These are phyloP conservation scores for Codiaeum variegatum DNA, from an alignment of 441 rosid species.

Conservation along the genomic window DNA sequence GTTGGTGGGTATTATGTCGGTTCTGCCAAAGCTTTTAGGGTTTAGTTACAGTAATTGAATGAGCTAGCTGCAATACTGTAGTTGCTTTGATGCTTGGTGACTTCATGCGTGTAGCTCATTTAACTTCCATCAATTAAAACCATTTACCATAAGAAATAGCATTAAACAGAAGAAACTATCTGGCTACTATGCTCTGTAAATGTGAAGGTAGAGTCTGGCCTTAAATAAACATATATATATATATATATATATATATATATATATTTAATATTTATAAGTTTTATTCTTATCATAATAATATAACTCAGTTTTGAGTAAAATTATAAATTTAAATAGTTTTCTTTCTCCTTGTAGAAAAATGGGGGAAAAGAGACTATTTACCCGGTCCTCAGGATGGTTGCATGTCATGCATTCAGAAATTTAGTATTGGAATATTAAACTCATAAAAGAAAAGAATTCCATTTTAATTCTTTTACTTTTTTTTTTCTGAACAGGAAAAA, in stretches of 20 bases:
- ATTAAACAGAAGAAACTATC: too few species aligned
- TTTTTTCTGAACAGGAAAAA: not conserved
- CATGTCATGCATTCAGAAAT: not conserved
- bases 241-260: too few species aligned
- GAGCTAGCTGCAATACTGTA: not conserved
- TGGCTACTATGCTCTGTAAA: not conserved
- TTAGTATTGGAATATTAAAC: not conserved
- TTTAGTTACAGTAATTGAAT: slow-evolving; percentile 6
- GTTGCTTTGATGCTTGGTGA: not conserved
- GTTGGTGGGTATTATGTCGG: slow-evolving; percentile 30
- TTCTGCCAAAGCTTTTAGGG: slow-evolving; percentile 17
- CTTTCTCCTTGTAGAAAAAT: too few species aligned
- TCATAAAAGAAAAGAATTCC: not conserved
- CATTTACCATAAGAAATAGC: not conserved
- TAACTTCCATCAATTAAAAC: not conserved
- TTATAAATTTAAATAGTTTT: too few species aligned
- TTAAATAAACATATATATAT: too few species aligned
- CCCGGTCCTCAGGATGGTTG: not conserved
- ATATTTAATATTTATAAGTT: too few species aligned
- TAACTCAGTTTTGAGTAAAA: too few species aligned
- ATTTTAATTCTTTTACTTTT: not conserved
- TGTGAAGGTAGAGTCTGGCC: too few species aligned
- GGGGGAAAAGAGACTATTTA: too few species aligned
- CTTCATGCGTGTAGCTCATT: slow-evolving; percentile 31
- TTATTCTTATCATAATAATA: too few species aligned